Percentiles rank a stretch among this genome's conserved stretches.
Conservation (phyloP, 495 filamentous ascomycete species). For the Tuber microsphaerosporum region DNA sequence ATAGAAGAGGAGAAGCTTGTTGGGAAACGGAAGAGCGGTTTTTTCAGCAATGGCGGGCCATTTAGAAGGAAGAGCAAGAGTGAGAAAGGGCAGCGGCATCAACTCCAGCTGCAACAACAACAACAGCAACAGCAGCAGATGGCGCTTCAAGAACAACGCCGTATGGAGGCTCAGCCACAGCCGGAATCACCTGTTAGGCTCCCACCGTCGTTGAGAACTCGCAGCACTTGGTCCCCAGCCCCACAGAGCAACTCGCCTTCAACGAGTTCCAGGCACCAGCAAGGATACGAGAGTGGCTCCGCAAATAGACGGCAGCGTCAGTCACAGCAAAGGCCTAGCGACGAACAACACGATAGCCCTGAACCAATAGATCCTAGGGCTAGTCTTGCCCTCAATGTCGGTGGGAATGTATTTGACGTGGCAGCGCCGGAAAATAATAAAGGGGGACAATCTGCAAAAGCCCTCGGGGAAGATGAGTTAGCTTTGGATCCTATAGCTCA, state of each 20-base stretch:
- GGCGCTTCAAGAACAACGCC: slow-evolving; percentile 33
- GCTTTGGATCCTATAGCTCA: slow-evolving; percentile 82
- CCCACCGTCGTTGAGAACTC: slow-evolving; percentile 43
- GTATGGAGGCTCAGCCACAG: slow-evolving; percentile 32
- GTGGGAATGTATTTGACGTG: slow-evolving; percentile 93
- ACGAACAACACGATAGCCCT: slow-evolving; percentile 53
- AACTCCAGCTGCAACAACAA: slow-evolving; percentile 27
- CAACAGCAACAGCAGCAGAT: slow-evolving; percentile 28
- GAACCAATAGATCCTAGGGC: slow-evolving; percentile 91
- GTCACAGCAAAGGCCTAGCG: slow-evolving; percentile 45
- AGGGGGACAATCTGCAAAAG: slow-evolving; percentile 6
- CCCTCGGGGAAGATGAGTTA: slow-evolving; percentile 46
- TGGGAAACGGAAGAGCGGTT: slow-evolving; percentile 80
- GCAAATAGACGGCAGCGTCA: slow-evolving; percentile 29
- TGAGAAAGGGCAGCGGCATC: slow-evolving; percentile 58
- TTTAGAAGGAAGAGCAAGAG: slow-evolving; percentile 88
- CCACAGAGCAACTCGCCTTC: slow-evolving; percentile 29
- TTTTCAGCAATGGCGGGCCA: slow-evolving; percentile 88
- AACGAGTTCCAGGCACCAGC: not conserved
- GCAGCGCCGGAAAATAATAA: slow-evolving; percentile 62
- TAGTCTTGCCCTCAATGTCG: slow-evolving; percentile 91
- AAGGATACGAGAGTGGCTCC: slow-evolving; percentile 31
- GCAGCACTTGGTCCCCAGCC: slow-evolving; percentile 58
- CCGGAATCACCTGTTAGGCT: slow-evolving; percentile 39
- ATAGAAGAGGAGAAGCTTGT: slow-evolving; percentile 59